A percentile compares a stretch with the other conserved stretches of the same genome.
Evolutionary conservation across 1,284 basidiomycete species (phyloP).

Genomic region (Ustilago bromivora): DNA sequence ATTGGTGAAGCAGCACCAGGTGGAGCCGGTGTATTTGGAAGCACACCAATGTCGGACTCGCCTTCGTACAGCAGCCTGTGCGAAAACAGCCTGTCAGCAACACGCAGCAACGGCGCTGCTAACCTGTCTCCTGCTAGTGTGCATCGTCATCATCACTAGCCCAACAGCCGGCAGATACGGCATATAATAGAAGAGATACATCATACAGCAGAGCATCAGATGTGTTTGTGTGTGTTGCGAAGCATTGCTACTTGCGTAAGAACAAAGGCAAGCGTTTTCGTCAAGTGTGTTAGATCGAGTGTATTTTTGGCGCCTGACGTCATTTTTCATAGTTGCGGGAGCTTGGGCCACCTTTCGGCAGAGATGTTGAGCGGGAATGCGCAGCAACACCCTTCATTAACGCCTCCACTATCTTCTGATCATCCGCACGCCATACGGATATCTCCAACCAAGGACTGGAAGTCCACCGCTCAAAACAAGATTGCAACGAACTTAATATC

Average conservation of each 20-base stretch:
- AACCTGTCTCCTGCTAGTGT: slow-evolving; percentile 17
- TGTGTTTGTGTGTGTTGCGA: background rate
- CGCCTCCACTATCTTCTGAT: background rate
- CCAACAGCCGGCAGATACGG: background rate
- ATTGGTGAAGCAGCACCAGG: slow-evolving; percentile 3
- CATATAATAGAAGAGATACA: background rate
- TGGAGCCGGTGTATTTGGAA: slow-evolving; percentile 2
- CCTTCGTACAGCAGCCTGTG: slow-evolving; percentile 38
- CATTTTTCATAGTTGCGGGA: background rate
- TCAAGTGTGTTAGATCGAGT: background rate
- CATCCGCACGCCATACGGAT: background rate
- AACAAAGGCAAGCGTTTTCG: background rate
- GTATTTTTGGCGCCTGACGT: background rate
- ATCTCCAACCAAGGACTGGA: background rate
- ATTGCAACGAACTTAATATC: background rate
- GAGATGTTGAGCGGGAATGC: background rate
- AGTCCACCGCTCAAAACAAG: background rate
- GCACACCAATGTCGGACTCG: slow-evolving; percentile 28
- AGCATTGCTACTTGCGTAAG: background rate
- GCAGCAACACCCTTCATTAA: background rate
- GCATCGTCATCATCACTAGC: slow-evolving; percentile 25
- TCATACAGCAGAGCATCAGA: background rate
- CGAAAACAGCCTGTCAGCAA: slow-evolving; percentile 15
- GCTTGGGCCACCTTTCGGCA: slow-evolving; percentile 2
- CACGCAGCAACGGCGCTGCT: slow-evolving; percentile 8